These are phyloP conservation scores for Candida jianshihensis DNA, from an alignment of 805 yeast genomes.

Conservation along the genomic window DNA sequence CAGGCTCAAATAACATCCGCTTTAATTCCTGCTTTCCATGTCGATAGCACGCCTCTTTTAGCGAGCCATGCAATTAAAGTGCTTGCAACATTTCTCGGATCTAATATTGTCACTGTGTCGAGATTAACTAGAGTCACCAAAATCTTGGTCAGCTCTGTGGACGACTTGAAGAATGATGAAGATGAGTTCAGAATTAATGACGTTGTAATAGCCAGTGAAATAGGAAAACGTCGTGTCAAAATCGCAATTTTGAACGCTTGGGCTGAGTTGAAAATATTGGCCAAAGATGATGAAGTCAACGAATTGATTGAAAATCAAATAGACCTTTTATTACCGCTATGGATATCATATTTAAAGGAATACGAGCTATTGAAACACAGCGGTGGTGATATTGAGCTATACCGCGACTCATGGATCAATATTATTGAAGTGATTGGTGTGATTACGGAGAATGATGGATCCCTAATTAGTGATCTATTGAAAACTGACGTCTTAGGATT, in stretches of 20 bases:
- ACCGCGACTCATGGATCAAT: conserved; percentile 65
- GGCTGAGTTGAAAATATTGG: conserved; percentile 49
- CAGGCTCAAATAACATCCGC: conserved; percentile 94
- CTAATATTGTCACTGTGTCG: conserved; percentile 44
- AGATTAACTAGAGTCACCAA: conserved; percentile 51
- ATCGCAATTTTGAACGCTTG: conserved; percentile 62
- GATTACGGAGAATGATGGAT: conserved; percentile 45
- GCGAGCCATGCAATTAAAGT: conserved; percentile 75
- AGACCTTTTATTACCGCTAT: conserved; percentile 58
- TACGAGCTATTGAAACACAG: conserved; percentile 51
- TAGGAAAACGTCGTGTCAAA: conserved; percentile 42
- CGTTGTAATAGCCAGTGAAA: conserved; percentile 37
- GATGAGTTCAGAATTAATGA: conserved; percentile 46
- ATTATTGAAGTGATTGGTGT: conserved; percentile 70
- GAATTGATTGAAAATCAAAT: conserved; percentile 50
- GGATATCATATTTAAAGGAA: conserved; percentile 74
- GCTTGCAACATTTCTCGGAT: conserved; percentile 66
- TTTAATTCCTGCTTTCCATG: conserved; percentile 74
- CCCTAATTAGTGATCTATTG: conserved; percentile 38
- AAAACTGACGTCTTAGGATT: conserved; percentile 56
- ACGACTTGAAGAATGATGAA: conserved; percentile 34
- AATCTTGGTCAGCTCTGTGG: conserved; percentile 60
- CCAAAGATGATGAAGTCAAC: conserved; percentile 34
- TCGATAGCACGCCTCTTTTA: conserved; percentile 63
- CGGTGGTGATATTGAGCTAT: conserved; percentile 34